phyloP scores from a whole-genome alignment of 148 eudicot species.

The Spergularia marina region DNA sequence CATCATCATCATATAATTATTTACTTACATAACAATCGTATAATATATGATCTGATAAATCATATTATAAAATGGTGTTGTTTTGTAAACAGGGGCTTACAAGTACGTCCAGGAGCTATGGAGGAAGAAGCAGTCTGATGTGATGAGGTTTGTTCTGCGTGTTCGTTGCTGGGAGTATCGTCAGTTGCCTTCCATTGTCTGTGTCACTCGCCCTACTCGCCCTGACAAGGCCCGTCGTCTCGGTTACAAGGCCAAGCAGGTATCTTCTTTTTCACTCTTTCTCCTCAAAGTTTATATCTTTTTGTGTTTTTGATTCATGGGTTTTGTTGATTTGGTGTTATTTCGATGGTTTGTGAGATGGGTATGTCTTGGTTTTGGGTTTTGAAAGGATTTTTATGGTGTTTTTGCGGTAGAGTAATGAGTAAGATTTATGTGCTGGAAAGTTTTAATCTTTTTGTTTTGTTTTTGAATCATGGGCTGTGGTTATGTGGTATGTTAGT shows the following conservation, averaged over 20 bases:
- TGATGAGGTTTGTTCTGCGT: conserved; percentile 47
- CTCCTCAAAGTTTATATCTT: not conserved
- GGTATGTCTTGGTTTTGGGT: too few relatives aligned
- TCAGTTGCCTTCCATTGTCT: conserved; percentile 52
- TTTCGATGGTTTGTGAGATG: not conserved
- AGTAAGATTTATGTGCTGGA: too few relatives aligned
- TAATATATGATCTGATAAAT: not conserved
- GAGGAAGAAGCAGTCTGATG: conserved; percentile 57
- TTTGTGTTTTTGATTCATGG: not conserved
- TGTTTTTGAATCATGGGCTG: too few relatives aligned
- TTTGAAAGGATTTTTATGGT: too few relatives aligned
- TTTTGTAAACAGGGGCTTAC: conserved; percentile 32
- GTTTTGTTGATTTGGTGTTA: not conserved
- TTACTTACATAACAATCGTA: not conserved
- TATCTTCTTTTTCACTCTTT: not conserved
- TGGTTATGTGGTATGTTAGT: too few relatives aligned
- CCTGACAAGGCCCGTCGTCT: conserved; percentile 63
- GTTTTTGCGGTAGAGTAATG: too few relatives aligned
- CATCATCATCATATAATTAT: not conserved
- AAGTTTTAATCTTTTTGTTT: too few relatives aligned
- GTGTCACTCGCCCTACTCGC: conserved; percentile 50
- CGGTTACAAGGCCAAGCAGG: conserved; percentile 66
- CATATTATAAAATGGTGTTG: not conserved
- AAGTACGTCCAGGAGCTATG: conserved; percentile 51
- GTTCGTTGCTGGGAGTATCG: conserved; percentile 56